phyloP scores from a whole-genome alignment of 2,329 filamentous ascomycete species.

The Sclerotiophoma versabilis region DNA sequence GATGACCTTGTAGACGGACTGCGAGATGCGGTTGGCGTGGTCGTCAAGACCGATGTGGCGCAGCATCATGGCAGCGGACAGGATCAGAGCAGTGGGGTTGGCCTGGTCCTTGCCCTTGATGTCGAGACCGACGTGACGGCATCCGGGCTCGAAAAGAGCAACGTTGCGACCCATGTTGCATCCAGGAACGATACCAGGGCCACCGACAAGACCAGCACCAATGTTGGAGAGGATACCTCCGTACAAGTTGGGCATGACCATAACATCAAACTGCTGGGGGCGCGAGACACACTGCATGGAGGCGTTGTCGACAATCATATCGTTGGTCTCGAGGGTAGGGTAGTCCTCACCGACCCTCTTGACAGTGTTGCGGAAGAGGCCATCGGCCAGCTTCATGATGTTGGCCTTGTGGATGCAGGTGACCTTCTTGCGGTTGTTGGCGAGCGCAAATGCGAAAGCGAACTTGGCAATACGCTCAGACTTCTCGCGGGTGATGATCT shows the following conservation, averaged over 20 bases:
- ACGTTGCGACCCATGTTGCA: slow-evolving; percentile 99
- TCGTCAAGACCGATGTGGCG: slow-evolving; percentile 97
- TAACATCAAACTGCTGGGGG: slow-evolving; percentile 98
- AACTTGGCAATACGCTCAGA: slow-evolving; percentile 99
- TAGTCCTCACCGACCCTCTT: slow-evolving; percentile 93
- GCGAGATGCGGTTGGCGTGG: slow-evolving; percentile 97
- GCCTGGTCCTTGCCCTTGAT: slow-evolving; percentile 99
- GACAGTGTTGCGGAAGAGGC: slow-evolving; percentile 98
- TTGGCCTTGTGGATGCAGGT: slow-evolving; percentile 99
- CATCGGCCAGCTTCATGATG: slow-evolving; percentile 99
- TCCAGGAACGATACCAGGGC: slow-evolving; percentile 94
- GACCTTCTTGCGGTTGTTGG: slow-evolving; percentile 99
- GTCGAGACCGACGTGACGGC: slow-evolving; percentile 98
- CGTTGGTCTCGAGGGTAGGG: slow-evolving; percentile 92
- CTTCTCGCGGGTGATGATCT: slow-evolving; percentile 99
- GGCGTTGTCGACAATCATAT: slow-evolving; percentile 99
- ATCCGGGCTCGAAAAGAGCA: slow-evolving; percentile 97
- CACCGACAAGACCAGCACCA: slow-evolving; percentile 93
- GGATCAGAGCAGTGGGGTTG: slow-evolving; percentile 94
- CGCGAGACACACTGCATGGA: slow-evolving; percentile 98
- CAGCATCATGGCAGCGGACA: slow-evolving; percentile 96
- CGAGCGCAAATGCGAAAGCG: slow-evolving; percentile 95
- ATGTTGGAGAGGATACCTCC: slow-evolving; percentile 99
- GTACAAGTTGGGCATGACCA: slow-evolving; percentile 99
- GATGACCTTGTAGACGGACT: slow-evolving; percentile 82